Evolutionary conservation across 176 grass and related monocot genomes (phyloP).

Genomic region (Aegilops sharonensis): DNA sequence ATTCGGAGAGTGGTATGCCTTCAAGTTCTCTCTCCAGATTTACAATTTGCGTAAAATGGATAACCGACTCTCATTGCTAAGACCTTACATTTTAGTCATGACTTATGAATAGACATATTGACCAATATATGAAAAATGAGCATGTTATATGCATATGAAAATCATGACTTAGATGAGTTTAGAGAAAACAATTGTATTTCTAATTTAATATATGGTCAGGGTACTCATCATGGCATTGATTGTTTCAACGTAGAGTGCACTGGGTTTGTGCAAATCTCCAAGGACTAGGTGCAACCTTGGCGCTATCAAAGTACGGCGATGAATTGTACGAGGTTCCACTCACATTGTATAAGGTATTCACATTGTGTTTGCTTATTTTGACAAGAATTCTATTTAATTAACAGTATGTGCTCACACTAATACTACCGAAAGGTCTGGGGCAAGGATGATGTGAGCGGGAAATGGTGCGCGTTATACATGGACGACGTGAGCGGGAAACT

Average conservation of each 20-base stretch:
- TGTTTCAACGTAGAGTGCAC: neutral
- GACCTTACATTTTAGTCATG: no score
- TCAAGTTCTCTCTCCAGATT: no score
- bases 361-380: no score
- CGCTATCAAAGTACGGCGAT: neutral
- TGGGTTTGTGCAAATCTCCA: neutral
- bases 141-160: neutral
- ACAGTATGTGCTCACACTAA: neutral
- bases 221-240: neutral
- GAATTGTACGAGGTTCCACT: neutral
- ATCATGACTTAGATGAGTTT: no score
- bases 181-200: no score
- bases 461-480: neutral
- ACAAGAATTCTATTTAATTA: no score
- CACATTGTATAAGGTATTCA: no score
- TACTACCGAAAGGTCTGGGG: neutral
- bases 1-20: neutral
- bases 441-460: neutral
- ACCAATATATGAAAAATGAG: neutral
- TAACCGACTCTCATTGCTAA: no score
- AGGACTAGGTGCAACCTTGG: neutral
- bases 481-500: neutral
- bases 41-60: no score
- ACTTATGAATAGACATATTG: neutral
- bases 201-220: neutral